Conservation (phyloP, 768 basidiomycete genomes). For the Nidularia pulvinata region DNA sequence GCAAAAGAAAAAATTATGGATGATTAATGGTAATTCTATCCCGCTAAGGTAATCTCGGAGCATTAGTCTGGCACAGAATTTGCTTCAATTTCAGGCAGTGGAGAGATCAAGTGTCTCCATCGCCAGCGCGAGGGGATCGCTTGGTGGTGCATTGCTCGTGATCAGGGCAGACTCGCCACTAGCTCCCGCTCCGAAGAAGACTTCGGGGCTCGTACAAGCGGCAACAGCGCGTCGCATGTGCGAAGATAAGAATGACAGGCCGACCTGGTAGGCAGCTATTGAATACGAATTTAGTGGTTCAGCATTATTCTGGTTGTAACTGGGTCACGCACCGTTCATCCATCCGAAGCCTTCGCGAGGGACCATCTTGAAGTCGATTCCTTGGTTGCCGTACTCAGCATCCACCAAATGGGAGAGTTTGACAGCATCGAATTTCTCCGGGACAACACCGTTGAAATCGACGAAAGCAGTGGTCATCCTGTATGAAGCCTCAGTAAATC, state of each 20-base stretch:
- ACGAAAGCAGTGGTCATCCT: conserved; percentile 96
- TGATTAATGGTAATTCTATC: too few species aligned
- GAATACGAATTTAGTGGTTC: conserved; percentile 3
- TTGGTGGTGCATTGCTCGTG: conserved; percentile 33
- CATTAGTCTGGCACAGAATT: too few species aligned
- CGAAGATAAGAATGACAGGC: conserved; percentile 89
- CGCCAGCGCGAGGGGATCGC: conserved; percentile 62
- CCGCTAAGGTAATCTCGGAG: too few species aligned
- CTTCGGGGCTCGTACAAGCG: conserved; percentile 90
- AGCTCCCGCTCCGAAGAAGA: conserved; percentile 70
- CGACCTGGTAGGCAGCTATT: conserved; percentile 93
- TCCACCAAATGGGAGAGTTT: conserved; percentile 95
- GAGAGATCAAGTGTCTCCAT: conserved; percentile 53
- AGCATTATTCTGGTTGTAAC: neutral
- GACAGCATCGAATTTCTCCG: conserved; percentile 99
- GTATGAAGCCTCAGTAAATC: neutral
- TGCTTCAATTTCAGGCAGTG: neutral
- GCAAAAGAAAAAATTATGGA: too few species aligned
- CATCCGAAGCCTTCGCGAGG: conserved; percentile 98
- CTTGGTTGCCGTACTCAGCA: conserved; percentile 96
- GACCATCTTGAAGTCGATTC: conserved; percentile 97
- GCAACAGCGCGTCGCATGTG: conserved; percentile 97
- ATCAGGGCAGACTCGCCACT: conserved; percentile 30
- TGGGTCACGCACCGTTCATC: conserved; percentile 84
- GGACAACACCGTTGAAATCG: conserved; percentile 97